phyloP scores from a whole-genome alignment of 805 yeast species.

The Wickerhamia fluorescens region DNA sequence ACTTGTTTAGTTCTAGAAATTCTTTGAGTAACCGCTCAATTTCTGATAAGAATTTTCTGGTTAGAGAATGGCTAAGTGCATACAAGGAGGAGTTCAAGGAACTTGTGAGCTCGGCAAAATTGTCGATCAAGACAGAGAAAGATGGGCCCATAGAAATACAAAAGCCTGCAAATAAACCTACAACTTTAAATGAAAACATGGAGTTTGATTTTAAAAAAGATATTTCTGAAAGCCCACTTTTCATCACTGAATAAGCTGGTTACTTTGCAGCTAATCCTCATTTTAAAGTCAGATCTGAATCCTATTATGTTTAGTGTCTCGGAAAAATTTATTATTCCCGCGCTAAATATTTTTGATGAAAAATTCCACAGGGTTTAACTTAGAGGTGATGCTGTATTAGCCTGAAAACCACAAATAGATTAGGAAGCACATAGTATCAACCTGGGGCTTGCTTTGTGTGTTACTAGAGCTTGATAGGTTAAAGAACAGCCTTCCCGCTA shows the following conservation, averaged over 20 bases:
- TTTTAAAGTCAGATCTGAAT: no score
- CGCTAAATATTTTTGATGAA: slow-evolving; percentile 1
- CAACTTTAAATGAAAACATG: no score
- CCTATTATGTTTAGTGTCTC: no score
- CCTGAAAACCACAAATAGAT: no score
- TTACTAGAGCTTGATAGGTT: no score
- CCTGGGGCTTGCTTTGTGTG: no score
- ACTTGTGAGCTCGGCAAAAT: slow-evolving; percentile 31
- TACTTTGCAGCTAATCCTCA: no score
- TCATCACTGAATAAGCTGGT: slow-evolving; percentile 2
- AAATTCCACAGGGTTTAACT: no score
- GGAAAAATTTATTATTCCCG: neutral
- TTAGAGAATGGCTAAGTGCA: slow-evolving; percentile 35
- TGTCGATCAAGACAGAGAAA: slow-evolving; percentile 2
- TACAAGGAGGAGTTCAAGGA: slow-evolving; percentile 34
- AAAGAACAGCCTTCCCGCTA: no score
- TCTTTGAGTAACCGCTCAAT: slow-evolving; percentile 23
- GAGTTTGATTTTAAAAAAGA: slow-evolving; percentile 2
- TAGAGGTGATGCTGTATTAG: no score
- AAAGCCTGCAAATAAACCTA: neutral
- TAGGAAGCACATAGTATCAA: no score
- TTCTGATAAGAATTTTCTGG: slow-evolving; percentile 41
- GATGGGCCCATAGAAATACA: neutral
- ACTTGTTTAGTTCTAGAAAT: slow-evolving; percentile 14
- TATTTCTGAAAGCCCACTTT: slow-evolving; percentile 4